Evolutionary conservation across 257 asterid species (phyloP), one percentile per base, ranked within the genome.

Genomic region (Orobanche coerulescens): DNA sequence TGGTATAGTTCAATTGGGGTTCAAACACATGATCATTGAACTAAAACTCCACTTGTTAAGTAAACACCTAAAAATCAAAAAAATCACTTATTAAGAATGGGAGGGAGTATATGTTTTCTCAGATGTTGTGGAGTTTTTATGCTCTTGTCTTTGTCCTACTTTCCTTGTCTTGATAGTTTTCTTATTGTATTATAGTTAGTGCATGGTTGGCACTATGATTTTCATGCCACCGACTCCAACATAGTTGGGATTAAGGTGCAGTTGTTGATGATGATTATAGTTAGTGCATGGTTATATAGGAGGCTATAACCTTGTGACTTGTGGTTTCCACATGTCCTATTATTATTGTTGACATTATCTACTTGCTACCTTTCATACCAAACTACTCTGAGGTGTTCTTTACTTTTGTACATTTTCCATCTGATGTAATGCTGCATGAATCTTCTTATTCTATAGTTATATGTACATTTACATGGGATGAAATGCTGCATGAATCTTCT

Each of bases 401-500:
- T 43, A 22, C 50, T 6, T 9, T 31, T 30, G 7, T 30, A 10
- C 30, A 36, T n/a, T 11, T 65, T 64, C 25, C 16, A 22, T 8
- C 19, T n/a, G n/a, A 55, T 16, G 23, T 37, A 47, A 34, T 46
- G 56, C 55, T 50, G 3, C 43, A 6, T 34, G 44, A 37, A n/a
- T 39, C 40, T 16, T 56, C 66, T 56, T 34, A 16, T 23, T 63
- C 39, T n/a, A 15, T 31, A 6, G 11, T 33, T 11, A 24, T 46
- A 16, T 30, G 7, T 30, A 10, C 30, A 36, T 11, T 65, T 64
- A 25, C 16, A 22, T 8, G 25, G 19, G n/a, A 55, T 16, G 23
- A 49, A 47, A 34, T 46, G 56, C 55, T 50, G 3, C 43, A 6
- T 34, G 44, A 37, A n/a, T 39, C 40, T 16, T 56, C 66, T 56